Base-by-base conservation (phyloP, 768 basidiomycete species). In the Tulasnella sp. region DNA sequence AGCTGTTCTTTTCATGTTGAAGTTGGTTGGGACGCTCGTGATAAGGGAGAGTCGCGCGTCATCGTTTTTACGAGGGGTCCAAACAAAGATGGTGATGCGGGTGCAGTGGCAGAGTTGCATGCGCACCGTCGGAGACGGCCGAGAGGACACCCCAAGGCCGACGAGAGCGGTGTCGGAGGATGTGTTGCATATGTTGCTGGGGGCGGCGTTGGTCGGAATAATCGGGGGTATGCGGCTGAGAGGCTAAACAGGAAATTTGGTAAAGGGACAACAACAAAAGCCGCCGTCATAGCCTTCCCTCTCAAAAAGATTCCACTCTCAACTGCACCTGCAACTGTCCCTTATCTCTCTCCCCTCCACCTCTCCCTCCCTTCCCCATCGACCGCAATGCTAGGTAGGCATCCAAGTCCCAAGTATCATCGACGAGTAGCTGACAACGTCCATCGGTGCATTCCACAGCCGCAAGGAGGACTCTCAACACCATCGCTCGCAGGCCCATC, bases 291-390 rank as follows among this genome's bases (percentile, higher is more conserved):
- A n/a, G n/a, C 52, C 16, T 40, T 40, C 52, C 22, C 47, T 59
- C 52, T 59, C 52, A 59, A 59, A 66, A 66, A 66, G 40, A 66
- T 37, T 66, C 64, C 40, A 66, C 64, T 66, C 64, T 37, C 22
- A 34, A 4, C 35, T 26, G 22, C 64, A 66, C n/a, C 3, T n/a
- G 22, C 52, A 11, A n/a, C 29, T 14, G 17, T 29, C 63, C 29
- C 12, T 26, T 29, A 2, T 26, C 16, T 26, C 8, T 34, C 19
- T 2, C 64, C 12, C 17, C 29, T 2, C n/a, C 52, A 26, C 52
- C 44, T 47, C 44, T 2, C 3, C 44, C 44, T 11, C 26, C 26
- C 40, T 5, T 14, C 9, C 14, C 64, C 19, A n/a, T 34, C 64
- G 1, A 7, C n/a, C 52, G 52, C 52, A 59, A 59, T 59, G 52